Evolutionary conservation across 179 eudicot species (phyloP).

Genomic region (Silene coronaria): DNA sequence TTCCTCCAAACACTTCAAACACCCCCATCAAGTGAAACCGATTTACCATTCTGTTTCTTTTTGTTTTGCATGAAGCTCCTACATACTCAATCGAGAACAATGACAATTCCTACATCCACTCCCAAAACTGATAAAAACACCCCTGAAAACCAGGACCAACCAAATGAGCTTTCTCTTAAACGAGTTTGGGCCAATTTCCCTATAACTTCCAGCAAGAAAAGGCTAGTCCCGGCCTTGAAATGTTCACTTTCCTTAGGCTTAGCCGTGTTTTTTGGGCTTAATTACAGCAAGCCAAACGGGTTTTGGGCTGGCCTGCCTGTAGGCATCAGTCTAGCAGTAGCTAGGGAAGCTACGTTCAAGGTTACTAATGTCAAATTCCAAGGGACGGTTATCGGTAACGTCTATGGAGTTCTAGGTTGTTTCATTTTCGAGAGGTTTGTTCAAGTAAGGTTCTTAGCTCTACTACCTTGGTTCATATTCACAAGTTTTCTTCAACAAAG

Average conservation of each 20-base stretch:
- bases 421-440: constrained; percentile 46
- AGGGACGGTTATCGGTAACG: constrained; percentile 71
- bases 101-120: constrained; percentile 13
- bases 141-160: constrained; percentile 19
- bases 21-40: constrained; percentile 29
- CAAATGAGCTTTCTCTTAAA: constrained; percentile 22
- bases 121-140: constrained; percentile 16
- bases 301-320: constrained; percentile 73
- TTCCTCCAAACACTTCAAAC: constrained; percentile 42
- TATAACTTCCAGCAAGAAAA: constrained; percentile 20
- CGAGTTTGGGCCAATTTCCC: constrained; percentile 27
- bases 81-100: constrained; percentile 34
- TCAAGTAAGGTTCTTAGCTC: constrained; percentile 53
- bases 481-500: constrained; percentile 53
- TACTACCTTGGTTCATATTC: constrained; percentile 79
- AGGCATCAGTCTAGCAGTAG: constrained; percentile 56
- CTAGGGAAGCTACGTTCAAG: constrained; percentile 68
- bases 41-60: constrained; percentile 57
- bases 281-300: constrained; percentile 61
- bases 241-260: constrained; percentile 64
- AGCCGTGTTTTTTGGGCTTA: constrained; percentile 55
- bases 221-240: constrained; percentile 48
- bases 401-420: constrained; percentile 68
- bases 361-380: constrained; percentile 63
- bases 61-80: constrained; percentile 62